Percentiles rank a stretch among this genome's conserved stretches.
Evolutionary conservation across 805 yeast species (phyloP).

Genomic region (Wickerhamiella azymoides): DNA sequence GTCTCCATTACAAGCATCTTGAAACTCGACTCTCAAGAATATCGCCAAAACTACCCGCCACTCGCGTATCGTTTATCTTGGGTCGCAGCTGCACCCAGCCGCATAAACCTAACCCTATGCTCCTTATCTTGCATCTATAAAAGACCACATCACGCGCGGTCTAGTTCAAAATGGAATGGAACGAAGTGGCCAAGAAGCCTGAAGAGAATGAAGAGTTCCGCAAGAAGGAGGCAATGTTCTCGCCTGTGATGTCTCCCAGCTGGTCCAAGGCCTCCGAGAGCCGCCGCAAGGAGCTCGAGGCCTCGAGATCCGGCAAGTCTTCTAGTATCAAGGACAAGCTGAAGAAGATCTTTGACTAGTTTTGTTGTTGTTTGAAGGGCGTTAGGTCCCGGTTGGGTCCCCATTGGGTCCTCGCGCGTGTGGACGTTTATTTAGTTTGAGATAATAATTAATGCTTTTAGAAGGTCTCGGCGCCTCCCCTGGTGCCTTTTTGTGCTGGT

Average conservation of each 20-base stretch:
- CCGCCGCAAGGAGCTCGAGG: conserved; percentile 4
- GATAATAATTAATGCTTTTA: too few species aligned
- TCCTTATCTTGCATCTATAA: conserved; percentile 6
- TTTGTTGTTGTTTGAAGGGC: too few species aligned
- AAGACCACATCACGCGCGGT: not conserved
- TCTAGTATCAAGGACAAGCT: conserved; percentile 17
- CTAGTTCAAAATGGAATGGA: conserved; percentile 11
- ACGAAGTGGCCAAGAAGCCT: conserved; percentile 11
- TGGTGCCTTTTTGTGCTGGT: too few species aligned
- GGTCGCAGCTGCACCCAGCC: not conserved
- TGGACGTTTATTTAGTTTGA: too few species aligned
- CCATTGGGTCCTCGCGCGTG: too few species aligned
- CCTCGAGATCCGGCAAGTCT: not conserved
- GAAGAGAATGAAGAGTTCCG: conserved; percentile 13
- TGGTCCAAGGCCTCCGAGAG: conserved; percentile 17
- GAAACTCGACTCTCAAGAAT: too few species aligned
- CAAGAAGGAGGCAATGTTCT: conserved; percentile 16
- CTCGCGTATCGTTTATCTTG: not conserved
- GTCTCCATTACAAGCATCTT: too few species aligned
- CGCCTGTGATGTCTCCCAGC: conserved; percentile 22
- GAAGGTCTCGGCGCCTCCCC: too few species aligned
- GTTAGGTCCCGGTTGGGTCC: too few species aligned
- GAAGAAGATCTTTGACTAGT: conserved; percentile 14
- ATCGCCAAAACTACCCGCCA: not conserved
- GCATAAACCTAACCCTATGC: conserved; percentile 4